A percentile compares a stretch with the other conserved stretches of the same genome.
Evolutionary conservation across 2,329 filamentous ascomycete genomes (phyloP).

Genomic region (Colletotrichum lupini): DNA sequence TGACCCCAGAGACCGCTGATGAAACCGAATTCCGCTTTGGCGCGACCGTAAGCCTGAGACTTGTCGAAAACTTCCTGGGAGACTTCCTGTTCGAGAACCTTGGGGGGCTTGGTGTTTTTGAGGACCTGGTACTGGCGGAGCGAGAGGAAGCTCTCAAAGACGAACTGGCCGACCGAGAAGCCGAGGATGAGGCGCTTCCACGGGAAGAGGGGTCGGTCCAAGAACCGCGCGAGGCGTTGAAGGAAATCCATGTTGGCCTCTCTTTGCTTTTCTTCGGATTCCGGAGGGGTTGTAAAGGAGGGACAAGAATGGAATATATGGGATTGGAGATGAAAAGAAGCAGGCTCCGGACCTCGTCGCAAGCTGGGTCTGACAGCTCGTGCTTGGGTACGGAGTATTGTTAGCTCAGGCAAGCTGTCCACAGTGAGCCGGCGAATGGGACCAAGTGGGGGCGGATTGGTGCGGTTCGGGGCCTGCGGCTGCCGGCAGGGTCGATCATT

Average conservation of each 20-base stretch:
- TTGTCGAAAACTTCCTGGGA: slow-evolving; percentile 93
- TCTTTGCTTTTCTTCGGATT: slow-evolving; percentile 5
- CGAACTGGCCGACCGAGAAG: slow-evolving; percentile 91
- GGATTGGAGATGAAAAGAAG: slow-evolving; percentile 4
- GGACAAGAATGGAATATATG: slow-evolving; percentile 30
- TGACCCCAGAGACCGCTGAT: slow-evolving; percentile 85
- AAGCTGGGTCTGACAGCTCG: not conserved
- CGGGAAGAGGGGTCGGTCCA: slow-evolving; percentile 92
- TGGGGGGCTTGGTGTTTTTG: slow-evolving; percentile 81
- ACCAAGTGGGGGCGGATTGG: slow-evolving; percentile 20
- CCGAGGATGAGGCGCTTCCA: slow-evolving; percentile 98
- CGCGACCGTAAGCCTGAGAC: slow-evolving; percentile 93
- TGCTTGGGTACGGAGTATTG: no score
- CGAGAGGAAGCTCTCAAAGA: slow-evolving; percentile 90
- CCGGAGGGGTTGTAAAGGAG: slow-evolving; percentile 23
- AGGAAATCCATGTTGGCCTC: slow-evolving; percentile 30
- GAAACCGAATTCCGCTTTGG: slow-evolving; percentile 92
- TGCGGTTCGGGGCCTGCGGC: slow-evolving; percentile 23
- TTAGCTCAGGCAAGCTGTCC: slow-evolving; percentile 33
- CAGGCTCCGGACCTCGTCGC: not conserved
- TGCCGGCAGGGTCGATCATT: slow-evolving; percentile 19
- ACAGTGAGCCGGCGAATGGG: slow-evolving; percentile 18
- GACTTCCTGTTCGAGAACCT: slow-evolving; percentile 89
- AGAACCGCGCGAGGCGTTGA: slow-evolving; percentile 81
- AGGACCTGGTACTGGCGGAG: slow-evolving; percentile 91